Evolutionary conservation across 2,329 filamentous ascomycete species (phyloP).

Genomic region (Lachnellula suecica): DNA sequence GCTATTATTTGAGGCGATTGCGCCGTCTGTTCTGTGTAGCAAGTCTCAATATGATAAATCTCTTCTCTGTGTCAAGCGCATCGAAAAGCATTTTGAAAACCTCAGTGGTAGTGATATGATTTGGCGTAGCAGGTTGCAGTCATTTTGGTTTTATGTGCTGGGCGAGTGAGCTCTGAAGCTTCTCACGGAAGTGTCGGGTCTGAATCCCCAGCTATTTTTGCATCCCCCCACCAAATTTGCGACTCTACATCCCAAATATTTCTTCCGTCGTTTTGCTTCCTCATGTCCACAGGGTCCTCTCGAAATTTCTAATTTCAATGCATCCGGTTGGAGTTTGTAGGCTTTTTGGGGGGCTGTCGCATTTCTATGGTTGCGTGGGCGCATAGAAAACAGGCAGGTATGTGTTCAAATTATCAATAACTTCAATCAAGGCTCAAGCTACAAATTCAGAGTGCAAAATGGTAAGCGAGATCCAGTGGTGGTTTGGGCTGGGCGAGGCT

Average conservation of each 20-base stretch:
- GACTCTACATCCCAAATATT: not conserved
- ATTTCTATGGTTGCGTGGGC: not conserved
- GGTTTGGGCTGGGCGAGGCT: not conserved
- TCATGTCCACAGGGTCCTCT: not conserved
- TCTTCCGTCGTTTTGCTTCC: not conserved
- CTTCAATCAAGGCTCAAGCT: not conserved
- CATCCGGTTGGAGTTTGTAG: no score
- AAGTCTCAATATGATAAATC: not conserved
- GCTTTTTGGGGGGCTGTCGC: no score
- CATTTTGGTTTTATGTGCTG: not conserved
- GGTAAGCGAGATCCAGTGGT: constrained; percentile 8
- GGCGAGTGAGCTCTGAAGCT: not conserved
- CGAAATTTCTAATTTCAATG: not conserved
- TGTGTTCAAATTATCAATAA: constrained; percentile 1
- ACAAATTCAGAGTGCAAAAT: not conserved
- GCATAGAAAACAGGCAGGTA: not conserved
- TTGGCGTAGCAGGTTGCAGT: not conserved
- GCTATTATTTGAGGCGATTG: not conserved
- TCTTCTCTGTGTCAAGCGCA: not conserved
- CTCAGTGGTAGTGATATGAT: not conserved
- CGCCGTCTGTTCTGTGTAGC: not conserved
- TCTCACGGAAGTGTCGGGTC: not conserved
- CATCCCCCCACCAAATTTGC: constrained; percentile 1
- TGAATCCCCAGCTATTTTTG: not conserved
- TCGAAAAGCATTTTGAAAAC: not conserved